Evolutionary conservation across 2,329 filamentous ascomycete species (phyloP), one percentile per base, ranked within the genome.

Genomic region (Penicillium sp.): DNA sequence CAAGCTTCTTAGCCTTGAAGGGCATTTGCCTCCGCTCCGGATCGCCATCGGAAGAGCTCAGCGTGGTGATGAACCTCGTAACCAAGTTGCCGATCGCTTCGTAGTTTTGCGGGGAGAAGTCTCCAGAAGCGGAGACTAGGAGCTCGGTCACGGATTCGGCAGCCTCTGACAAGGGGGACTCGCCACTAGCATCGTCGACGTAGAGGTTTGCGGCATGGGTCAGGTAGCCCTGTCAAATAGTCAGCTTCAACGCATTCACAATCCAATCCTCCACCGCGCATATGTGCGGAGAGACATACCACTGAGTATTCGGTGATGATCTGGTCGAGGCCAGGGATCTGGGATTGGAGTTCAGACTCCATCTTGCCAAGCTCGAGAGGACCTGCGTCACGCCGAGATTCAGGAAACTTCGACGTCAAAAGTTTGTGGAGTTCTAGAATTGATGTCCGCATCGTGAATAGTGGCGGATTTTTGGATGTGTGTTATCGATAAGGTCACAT

Each of bases 241-340:
- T 55, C 61, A 57, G 50, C 45, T 50, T 53, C 29, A 25, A 13
- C n/a, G 7, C 15, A 45, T 31, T 29, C 29, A 43, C 44, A 42
- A 44, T 53, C 29, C 29, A 42, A 42, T 53, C 25, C 38, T 38
- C 41, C 39, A 36, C 45, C 19, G 21, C 43, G 42, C 12, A 36
- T 19, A 15, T 51, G 50, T 39, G 47, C 36, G 53, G 48, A 27
- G 35, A 39, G 51, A 74, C 77, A 65, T 71, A 80, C 78, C 64
- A 91, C 90, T 43, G 92, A 94, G 77, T 96, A 97, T 78, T 96
- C 90, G 49, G 91, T 93, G 66, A 97, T 82, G 62, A 96, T 83
- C 58, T 89, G 90, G 77, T 97, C 93, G 67, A 97, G 90, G 71
- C 89, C 89, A 61, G 92, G 92, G 66, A 96, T 85, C 66, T 91